These are phyloP conservation scores for Alternaria incomplexa DNA, from an alignment of 2,329 filamentous ascomycete genomes.

Conservation along the genomic window DNA sequence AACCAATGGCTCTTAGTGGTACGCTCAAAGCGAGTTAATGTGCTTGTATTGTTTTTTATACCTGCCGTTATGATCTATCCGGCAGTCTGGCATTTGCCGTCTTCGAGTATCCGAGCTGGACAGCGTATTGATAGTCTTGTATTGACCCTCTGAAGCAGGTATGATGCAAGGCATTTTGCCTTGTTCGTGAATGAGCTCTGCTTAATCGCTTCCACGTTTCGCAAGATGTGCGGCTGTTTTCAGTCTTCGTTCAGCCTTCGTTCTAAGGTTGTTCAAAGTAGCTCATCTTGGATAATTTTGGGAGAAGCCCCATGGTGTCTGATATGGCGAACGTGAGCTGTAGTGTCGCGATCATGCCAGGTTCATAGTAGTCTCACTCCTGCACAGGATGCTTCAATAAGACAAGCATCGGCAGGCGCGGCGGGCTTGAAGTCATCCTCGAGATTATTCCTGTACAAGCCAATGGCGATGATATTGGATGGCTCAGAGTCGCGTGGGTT, in stretches of 20 bases:
- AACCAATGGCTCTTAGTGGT: slow-evolving; percentile 26
- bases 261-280: not conserved
- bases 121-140: not conserved
- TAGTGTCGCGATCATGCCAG: not conserved
- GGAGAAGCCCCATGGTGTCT: not conserved
- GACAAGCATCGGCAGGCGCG: not conserved
- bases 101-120: not conserved
- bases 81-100: not conserved
- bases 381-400: not conserved
- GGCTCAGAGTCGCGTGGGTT: not conserved
- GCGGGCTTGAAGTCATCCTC: not conserved
- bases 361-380: not conserved
- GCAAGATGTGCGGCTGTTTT: not conserved
- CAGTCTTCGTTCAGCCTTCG: not conserved
- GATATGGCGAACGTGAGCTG: not conserved
- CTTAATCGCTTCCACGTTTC: not conserved
- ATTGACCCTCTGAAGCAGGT: not conserved
- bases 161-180: not conserved
- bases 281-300: not conserved
- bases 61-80: not conserved
- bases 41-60: not conserved
- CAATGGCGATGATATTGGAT: not conserved
- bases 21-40: slow-evolving; percentile 20
- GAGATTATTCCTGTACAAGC: not conserved
- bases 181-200: not conserved